Percentiles rank a stretch among this genome's conserved stretches.
Conservation (phyloP, 176 grass and related monocot species). For the Phoenix roebelenii region DNA sequence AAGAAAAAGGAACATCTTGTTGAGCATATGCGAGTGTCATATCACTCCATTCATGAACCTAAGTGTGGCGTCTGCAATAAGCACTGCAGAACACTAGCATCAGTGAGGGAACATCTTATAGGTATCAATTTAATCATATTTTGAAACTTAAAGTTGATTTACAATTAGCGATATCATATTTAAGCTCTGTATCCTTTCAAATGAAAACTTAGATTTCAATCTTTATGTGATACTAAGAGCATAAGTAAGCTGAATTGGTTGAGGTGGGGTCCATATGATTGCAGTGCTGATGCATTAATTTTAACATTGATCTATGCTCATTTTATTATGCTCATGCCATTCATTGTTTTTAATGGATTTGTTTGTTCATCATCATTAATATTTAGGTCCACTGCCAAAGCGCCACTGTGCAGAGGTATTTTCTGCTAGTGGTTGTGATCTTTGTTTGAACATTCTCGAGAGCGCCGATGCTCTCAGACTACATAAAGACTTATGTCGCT, state of each 20-base stretch:
- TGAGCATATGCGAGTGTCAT: conserved; percentile 15
- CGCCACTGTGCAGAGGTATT: conserved; percentile 20
- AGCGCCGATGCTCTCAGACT: background rate
- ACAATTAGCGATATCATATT: background rate
- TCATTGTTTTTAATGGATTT: no score
- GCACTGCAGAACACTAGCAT: conserved; percentile 23
- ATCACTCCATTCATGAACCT: conserved; percentile 19
- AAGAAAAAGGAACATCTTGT: conserved; percentile 29
- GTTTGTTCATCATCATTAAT: background rate
- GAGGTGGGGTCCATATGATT: no score
- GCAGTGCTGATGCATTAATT: no score
- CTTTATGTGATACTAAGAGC: no score
- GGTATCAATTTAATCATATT: conserved; percentile 5
- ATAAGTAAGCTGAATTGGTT: no score
- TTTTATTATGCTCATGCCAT: no score
- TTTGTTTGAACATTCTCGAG: conserved; percentile 12
- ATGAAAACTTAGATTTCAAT: no score
- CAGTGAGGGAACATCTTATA: conserved; percentile 24
- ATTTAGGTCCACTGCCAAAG: conserved; percentile 17
- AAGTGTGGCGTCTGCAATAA: conserved; percentile 15
- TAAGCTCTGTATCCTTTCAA: no score
- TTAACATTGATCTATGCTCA: no score
- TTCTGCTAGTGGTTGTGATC: conserved; percentile 13
- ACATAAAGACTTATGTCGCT: conserved; percentile 13
- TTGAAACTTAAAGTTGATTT: background rate